Evolutionary conservation across 768 basidiomycete genomes (phyloP).

Genomic region (Mycena galericulata): DNA sequence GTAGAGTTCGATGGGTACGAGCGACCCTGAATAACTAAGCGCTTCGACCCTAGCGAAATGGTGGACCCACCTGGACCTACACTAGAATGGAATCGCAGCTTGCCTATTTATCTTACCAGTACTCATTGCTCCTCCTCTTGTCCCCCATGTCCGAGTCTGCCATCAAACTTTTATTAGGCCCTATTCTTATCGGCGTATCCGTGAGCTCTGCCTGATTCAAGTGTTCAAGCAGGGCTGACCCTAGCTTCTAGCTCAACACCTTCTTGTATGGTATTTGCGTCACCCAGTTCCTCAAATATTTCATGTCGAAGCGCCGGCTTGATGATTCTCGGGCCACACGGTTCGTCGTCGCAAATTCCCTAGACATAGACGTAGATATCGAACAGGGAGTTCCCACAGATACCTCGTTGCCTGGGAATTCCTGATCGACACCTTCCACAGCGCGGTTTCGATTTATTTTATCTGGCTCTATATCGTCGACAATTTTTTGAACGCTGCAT

Average conservation of each 20-base stretch:
- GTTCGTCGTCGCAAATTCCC: background rate
- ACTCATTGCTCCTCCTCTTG: too few relatives aligned
- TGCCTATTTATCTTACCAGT: too few relatives aligned
- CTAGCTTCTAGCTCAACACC: conserved; percentile 21
- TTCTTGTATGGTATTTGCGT: conserved; percentile 27
- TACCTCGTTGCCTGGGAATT: conserved; percentile 33
- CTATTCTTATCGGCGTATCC: conserved; percentile 8
- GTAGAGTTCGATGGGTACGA: too few relatives aligned
- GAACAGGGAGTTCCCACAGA: background rate
- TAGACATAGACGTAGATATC: background rate
- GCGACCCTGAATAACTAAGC: too few relatives aligned
- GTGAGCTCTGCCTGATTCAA: background rate
- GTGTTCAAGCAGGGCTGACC: background rate
- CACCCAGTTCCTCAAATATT: conserved; percentile 22
- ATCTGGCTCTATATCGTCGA: conserved; percentile 33
- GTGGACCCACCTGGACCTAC: too few relatives aligned
- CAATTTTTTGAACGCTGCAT: conserved; percentile 31
- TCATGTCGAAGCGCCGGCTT: conserved; percentile 1
- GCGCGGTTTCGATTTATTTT: conserved; percentile 27
- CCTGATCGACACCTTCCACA: conserved; percentile 32
- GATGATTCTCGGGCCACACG: background rate
- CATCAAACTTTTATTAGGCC: conserved; percentile 10
- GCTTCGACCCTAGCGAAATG: too few relatives aligned
- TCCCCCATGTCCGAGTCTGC: background rate
- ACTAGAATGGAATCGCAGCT: too few relatives aligned